Conservation (phyloP, 805 yeast genomes). For the Candida parachauliodes region DNA sequence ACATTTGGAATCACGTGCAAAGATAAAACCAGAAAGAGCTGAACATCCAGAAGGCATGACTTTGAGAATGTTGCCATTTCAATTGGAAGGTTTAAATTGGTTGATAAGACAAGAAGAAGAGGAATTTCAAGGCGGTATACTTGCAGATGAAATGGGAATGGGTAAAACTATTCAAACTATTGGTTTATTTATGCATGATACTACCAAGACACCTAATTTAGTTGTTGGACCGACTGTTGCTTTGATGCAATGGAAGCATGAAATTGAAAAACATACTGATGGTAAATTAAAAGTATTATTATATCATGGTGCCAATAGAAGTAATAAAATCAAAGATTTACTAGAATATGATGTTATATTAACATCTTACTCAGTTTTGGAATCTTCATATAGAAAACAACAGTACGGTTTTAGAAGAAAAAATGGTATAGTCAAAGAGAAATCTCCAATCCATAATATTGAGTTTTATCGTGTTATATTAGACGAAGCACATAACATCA, state of each 20-base stretch:
- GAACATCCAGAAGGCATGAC: conserved; percentile 78
- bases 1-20: conserved; percentile 46
- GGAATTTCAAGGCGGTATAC: conserved; percentile 79
- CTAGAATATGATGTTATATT: conserved; percentile 70
- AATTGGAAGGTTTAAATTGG: conserved; percentile 92
- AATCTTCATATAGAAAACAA: conserved; percentile 81
- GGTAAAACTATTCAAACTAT: conserved; percentile 98
- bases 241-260: conserved; percentile 94
- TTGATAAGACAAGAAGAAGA: conserved; percentile 75
- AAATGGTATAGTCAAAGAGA: conserved; percentile 66
- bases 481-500: conserved; percentile 97
- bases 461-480: conserved; percentile 80
- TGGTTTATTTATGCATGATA: conserved; percentile 73
- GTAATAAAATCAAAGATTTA: conserved; percentile 54
- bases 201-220: conserved; percentile 65
- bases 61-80: conserved; percentile 79
- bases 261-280: conserved; percentile 77
- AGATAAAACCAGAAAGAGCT: conserved; percentile 52
- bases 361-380: conserved; percentile 91
- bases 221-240: conserved; percentile 99
- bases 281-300: conserved; percentile 64
- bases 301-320: conserved; percentile 84
- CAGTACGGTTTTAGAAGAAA: conserved; percentile 78
- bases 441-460: conserved; percentile 68
- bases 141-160: conserved; percentile 99